Percentiles rank a stretch among this genome's conserved stretches.
These are phyloP conservation scores for Beauveria rudraprayagi DNA, from an alignment of 2,329 filamentous ascomycete genomes.

Conservation along the genomic window DNA sequence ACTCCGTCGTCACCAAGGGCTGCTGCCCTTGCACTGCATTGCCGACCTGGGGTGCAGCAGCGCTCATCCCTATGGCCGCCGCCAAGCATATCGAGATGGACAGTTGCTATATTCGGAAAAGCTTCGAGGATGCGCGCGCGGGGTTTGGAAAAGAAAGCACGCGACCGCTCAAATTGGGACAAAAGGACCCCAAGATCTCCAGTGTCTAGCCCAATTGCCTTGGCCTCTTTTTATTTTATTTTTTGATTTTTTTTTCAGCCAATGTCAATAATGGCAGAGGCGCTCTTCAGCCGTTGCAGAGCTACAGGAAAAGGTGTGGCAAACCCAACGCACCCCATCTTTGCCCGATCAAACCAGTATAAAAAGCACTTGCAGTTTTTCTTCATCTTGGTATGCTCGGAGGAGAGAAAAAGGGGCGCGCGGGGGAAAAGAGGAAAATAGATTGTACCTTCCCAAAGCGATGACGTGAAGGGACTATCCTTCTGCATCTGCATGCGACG, in stretches of 20 bases:
- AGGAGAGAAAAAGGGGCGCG: not conserved
- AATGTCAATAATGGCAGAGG: not conserved
- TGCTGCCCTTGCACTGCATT: not conserved
- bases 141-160: not conserved
- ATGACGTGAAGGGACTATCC: not conserved
- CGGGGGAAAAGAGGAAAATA: not conserved
- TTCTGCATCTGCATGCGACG: not conserved
- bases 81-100: conserved; percentile 3
- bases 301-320: conserved; percentile 2
- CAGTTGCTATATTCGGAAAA: conserved; percentile 2
- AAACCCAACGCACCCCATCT: not conserved
- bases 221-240: not conserved
- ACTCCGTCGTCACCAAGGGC: too few species aligned
- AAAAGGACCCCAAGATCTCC: not conserved
- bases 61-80: not conserved
- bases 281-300: not conserved
- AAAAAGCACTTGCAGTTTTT: not conserved
- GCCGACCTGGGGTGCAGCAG: conserved; percentile 3
- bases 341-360: not conserved
- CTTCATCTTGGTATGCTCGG: too few species aligned
- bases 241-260: not conserved
- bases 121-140: not conserved
- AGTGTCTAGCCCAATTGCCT: not conserved
- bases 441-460: not conserved
- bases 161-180: not conserved